Base-by-base conservation (phyloP, 192 early-diverging fungal genomes). In the Backusella liffmaniae region DNA sequence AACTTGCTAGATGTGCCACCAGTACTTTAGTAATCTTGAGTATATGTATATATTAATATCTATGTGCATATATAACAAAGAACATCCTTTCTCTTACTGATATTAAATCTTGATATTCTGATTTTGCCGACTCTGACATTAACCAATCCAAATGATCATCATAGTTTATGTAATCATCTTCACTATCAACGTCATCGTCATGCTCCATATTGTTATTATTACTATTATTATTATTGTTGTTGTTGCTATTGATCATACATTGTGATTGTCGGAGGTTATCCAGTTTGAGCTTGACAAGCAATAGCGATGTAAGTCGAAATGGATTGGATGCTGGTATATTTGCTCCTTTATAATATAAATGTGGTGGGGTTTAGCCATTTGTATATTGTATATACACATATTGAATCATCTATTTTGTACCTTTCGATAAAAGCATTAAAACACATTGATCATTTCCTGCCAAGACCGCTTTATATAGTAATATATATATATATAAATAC, bases 251-350 rank as follows among this genome's bases (percentile, higher is more conserved):
- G 18, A 75, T 66, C 23, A 30, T 42, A 0, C 67, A 36, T 44
- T 72, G 76, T 10, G 62, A 37, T 37, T 66, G 56, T 62, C 73
- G 72, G 51, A 79, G 77, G 53, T 74, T 79, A 74, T 79, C 73
- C n/a, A 79, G 30, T 49, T 79, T 79, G 6, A 79, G 35, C 35
- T 81, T 81, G 51, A 76, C 80, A 13, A 81, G 73, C n/a, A 81
- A 29, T 13, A 83, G 21, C 3, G 82, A 78, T 23, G 82, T 83
- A 15, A 79, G 59, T n/a, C 82, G 75, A 65, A 83, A 83, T 10
- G 82, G 82, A 42, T 83, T 78, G 35, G 82, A 79, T 26, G 77
- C 74, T 66, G 81, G 81, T 70, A 83, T 69, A 35, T 65, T 76
- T 7, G 81, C 81, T 36, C 78, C 81, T 77, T 23, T 26, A 26